Conservation (phyloP, 352 stramenopile species). For the Aphanomyces stellatus region DNA sequence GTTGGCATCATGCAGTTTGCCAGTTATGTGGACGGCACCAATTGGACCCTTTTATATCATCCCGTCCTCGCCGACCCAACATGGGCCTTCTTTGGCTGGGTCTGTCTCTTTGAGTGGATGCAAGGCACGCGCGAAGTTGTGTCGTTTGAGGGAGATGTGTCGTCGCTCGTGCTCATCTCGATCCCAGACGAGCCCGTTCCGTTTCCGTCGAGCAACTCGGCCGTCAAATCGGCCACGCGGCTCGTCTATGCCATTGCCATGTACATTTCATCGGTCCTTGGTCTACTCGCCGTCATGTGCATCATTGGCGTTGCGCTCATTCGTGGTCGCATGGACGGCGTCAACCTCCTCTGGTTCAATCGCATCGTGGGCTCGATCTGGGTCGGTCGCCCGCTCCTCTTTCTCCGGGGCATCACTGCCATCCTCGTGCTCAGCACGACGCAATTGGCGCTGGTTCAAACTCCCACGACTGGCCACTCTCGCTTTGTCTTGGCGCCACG, state of each 20-base stretch:
- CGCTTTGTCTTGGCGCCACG: not conserved
- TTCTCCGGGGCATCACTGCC: not conserved
- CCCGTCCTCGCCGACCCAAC: not conserved
- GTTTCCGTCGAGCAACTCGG: not conserved
- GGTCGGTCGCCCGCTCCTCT: not conserved
- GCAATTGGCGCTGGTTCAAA: not conserved
- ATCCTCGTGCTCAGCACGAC: not conserved
- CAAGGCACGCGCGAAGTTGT: not conserved
- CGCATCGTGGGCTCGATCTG: not conserved
- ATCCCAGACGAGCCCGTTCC: not conserved
- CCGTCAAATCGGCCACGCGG: not conserved
- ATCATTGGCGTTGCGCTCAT: not conserved
- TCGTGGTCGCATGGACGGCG: not conserved
- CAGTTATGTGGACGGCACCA: not conserved
- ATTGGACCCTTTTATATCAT: not conserved
- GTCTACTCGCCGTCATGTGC: not conserved
- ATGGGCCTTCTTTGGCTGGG: not conserved
- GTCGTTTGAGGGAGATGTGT: not conserved
- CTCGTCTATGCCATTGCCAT: not conserved
- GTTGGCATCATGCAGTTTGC: not conserved
- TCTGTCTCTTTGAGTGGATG: not conserved
- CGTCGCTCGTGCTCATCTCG: not conserved
- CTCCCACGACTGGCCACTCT: no score
- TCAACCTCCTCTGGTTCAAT: not conserved
- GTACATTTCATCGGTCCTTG: not conserved